Conservation (phyloP, 1,139 yeast genomes). For the Diutina catenulata region DNA sequence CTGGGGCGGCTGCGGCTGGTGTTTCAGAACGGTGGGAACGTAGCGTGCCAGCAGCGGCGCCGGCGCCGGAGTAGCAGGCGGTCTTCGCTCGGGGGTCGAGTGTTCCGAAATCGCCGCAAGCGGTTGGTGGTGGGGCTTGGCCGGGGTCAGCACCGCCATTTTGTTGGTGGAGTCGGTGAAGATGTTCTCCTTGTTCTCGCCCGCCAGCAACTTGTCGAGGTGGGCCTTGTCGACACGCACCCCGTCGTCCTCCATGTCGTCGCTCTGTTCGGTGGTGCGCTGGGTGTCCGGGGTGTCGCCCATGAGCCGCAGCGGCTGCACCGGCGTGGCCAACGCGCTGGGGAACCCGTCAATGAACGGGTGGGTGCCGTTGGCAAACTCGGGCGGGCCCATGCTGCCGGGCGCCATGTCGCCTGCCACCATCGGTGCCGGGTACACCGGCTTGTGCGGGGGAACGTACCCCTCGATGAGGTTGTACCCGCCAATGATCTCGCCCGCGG, state of each 20-base stretch:
- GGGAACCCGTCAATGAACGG: no score
- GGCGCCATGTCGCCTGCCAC: not conserved
- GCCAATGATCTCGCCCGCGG: conserved; percentile 19
- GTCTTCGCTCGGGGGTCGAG: not conserved
- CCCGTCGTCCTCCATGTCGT: conserved; percentile 15
- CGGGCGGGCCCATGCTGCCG: not conserved
- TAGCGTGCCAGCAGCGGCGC: no score
- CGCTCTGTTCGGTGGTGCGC: conserved; percentile 33
- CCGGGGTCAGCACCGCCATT: conserved; percentile 5
- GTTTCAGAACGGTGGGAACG: not conserved
- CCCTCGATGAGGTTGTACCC: conserved; percentile 10
- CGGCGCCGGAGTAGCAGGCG: not conserved
- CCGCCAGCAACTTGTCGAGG: conserved; percentile 19
- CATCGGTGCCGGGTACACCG: no score
- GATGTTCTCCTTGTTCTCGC: conserved; percentile 33
- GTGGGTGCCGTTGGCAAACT: not conserved
- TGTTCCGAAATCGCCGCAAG: conserved; percentile 4
- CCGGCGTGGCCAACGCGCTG: not conserved
- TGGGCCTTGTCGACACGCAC: conserved; percentile 25
- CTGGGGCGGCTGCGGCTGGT: conserved; percentile 19
- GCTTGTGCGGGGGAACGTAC: no score
- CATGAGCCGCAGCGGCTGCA: not conserved
- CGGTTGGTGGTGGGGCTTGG: not conserved
- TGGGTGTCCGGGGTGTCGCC: conserved; percentile 22
- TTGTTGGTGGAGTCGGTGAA: not conserved